These are phyloP conservation scores for Paraurostyla sp. DNA, from an alignment of 73 alveolate genomes.

Conservation along the genomic window DNA sequence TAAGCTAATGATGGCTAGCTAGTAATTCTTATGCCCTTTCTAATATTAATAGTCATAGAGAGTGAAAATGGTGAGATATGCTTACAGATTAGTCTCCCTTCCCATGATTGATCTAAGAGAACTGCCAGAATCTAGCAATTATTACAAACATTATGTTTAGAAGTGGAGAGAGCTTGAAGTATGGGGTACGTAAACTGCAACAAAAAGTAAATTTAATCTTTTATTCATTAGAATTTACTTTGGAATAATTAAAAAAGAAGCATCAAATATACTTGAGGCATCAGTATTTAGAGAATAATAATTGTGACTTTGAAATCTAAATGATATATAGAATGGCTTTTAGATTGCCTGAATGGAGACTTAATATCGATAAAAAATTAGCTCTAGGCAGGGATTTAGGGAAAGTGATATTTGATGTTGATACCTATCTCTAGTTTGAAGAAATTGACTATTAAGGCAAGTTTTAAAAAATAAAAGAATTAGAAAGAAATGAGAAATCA, in stretches of 20 bases:
- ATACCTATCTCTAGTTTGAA: too few relatives aligned
- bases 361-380: neutral
- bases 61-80: neutral
- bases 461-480: too few relatives aligned
- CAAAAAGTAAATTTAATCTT: neutral
- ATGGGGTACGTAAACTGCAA: neutral
- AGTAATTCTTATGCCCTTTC: neutral
- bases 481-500: too few relatives aligned
- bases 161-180: conserved; percentile 18
- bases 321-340: neutral
- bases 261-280: neutral
- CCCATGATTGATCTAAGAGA: neutral
- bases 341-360: too few relatives aligned
- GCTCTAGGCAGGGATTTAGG: neutral
- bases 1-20: neutral
- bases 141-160: neutral
- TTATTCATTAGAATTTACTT: neutral
- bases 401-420: neutral
- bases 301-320: neutral
- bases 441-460: too few relatives aligned
- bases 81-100: neutral
- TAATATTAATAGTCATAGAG: neutral
- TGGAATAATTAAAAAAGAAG: neutral
- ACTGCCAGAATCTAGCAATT: neutral
- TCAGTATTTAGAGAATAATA: neutral